phyloP scores from a whole-genome alignment of 192 early-diverging fungal species.

The Diversispora eburnea region DNA sequence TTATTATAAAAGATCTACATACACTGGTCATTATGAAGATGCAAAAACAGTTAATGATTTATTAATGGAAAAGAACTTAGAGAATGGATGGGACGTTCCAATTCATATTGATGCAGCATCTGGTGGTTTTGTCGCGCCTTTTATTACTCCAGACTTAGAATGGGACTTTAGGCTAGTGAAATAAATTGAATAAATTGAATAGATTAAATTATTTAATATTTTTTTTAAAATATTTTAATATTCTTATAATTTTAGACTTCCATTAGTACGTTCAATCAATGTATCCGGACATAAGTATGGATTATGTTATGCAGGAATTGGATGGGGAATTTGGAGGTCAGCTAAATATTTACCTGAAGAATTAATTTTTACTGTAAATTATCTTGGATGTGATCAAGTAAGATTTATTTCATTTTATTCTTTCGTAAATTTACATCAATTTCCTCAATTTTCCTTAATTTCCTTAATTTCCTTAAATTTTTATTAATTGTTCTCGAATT shows the following conservation, averaged over 20 bases:
- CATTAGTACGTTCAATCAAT: slow-evolving; percentile 75
- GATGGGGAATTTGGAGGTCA: slow-evolving; percentile 77
- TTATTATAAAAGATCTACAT: slow-evolving; percentile 31
- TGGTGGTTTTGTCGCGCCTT: slow-evolving; percentile 86
- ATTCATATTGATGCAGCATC: slow-evolving; percentile 86
- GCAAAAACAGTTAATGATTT: slow-evolving; percentile 58
- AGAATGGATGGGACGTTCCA: slow-evolving; percentile 65
- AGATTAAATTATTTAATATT: not conserved
- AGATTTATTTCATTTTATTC: slow-evolving; percentile 4
- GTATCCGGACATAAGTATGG: slow-evolving; percentile 85
- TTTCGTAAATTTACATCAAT: not conserved
- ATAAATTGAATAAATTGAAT: no score
- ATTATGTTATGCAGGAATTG: slow-evolving; percentile 77
- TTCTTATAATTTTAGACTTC: slow-evolving; percentile 50
- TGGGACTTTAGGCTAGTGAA: slow-evolving; percentile 49
- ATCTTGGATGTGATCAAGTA: slow-evolving; percentile 65
- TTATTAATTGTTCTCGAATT: no score
- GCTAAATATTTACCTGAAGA: slow-evolving; percentile 66
- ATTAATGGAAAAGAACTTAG: slow-evolving; percentile 55
- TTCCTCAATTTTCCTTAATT: no score
- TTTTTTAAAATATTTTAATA: not conserved
- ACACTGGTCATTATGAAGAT: slow-evolving; percentile 83
- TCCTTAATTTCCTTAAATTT: no score
- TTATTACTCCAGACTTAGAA: slow-evolving; percentile 66
- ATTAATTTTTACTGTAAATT: slow-evolving; percentile 73